phyloP scores from a whole-genome alignment of 345 rosid species.

The Theobroma cacao region DNA sequence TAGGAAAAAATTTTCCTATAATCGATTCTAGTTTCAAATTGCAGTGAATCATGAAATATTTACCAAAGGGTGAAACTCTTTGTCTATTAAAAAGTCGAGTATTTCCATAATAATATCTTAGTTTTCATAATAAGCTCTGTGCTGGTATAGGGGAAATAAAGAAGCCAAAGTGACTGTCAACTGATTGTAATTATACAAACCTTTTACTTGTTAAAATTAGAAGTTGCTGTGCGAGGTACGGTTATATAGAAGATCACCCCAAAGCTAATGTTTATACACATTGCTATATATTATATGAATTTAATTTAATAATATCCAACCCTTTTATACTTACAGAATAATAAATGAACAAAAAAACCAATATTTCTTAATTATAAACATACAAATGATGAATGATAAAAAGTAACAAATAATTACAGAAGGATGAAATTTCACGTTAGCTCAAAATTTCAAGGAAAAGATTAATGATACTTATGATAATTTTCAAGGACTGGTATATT shows the following conservation, averaged over 20 bases:
- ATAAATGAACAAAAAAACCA: no score
- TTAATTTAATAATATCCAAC: no score
- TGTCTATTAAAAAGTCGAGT: neutral
- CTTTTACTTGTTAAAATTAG: no score
- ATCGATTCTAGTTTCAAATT: constrained; percentile 1
- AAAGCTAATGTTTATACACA: no score
- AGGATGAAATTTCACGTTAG: constrained; percentile 19
- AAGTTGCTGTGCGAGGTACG: no score
- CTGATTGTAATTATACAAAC: neutral
- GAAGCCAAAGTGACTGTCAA: neutral
- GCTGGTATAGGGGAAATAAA: neutral
- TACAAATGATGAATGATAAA: constrained; percentile 5
- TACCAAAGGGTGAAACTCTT: neutral
- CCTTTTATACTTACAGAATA: no score
- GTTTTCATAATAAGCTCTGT: neutral
- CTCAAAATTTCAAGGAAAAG: constrained; percentile 5
- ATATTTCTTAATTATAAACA: no score
- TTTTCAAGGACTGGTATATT: constrained; percentile 25
- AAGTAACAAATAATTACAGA: constrained; percentile 17
- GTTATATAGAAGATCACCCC: no score
- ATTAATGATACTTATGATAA: constrained; percentile 16
- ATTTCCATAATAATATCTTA: neutral
- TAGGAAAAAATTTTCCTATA: neutral
- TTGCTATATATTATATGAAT: no score
- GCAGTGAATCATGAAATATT: neutral